phyloP scores from a whole-genome alignment of 148 eudicot genomes.

The Amaranthus hypochondriacus region DNA sequence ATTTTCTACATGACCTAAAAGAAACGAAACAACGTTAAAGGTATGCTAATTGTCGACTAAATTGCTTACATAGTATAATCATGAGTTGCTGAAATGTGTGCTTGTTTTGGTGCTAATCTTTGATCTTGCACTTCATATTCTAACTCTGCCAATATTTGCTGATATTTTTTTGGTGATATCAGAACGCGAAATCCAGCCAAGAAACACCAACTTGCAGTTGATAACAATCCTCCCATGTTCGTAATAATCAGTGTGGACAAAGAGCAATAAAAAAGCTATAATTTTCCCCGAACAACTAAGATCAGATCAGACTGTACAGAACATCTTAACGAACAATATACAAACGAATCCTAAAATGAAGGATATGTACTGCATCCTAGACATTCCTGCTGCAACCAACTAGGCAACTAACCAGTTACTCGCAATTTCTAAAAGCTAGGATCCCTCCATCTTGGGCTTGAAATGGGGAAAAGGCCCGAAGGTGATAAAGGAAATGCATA shows the following conservation, averaged over 20 bases:
- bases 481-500: slow-evolving; percentile 63
- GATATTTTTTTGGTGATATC: slow-evolving; percentile 13
- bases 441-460: slow-evolving; percentile 90
- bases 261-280: slow-evolving; percentile 15
- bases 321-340: slow-evolving; percentile 9
- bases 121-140: neutral
- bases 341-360: slow-evolving; percentile 22
- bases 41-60: slow-evolving; percentile 23
- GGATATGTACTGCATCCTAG: slow-evolving; percentile 18
- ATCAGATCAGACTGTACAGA: slow-evolving; percentile 30
- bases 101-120: neutral
- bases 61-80: slow-evolving; percentile 31
- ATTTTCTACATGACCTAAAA: slow-evolving; percentile 14
- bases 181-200: slow-evolving; percentile 12
- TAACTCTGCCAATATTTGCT: neutral
- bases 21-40: slow-evolving; percentile 15
- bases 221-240: slow-evolving; percentile 16
- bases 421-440: slow-evolving; percentile 26
- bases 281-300: slow-evolving; percentile 13
- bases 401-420: slow-evolving; percentile 12
- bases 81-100: slow-evolving; percentile 14
- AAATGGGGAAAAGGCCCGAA: slow-evolving; percentile 60
- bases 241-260: slow-evolving; percentile 29
- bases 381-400: slow-evolving; percentile 19
- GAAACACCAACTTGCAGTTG: slow-evolving; percentile 18